Evolutionary conservation across 495 filamentous ascomycete genomes (phyloP).

Genomic region (Tetracladium marchalianum): DNA sequence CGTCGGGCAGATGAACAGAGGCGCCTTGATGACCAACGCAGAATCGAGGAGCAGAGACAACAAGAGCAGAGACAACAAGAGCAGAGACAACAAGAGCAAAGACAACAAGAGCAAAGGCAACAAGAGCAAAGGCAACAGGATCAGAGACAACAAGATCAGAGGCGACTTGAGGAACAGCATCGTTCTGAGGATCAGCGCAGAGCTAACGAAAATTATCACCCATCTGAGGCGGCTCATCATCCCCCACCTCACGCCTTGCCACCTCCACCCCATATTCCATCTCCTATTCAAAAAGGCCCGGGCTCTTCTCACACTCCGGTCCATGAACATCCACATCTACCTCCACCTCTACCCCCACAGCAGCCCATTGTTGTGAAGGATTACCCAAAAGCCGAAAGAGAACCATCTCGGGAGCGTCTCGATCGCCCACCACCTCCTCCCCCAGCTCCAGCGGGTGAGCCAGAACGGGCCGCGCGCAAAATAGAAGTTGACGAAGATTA

Average conservation of each 20-base stretch:
- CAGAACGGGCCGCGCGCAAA: conserved; percentile 79
- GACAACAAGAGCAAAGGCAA: conserved; percentile 33
- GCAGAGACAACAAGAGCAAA: too few relatives aligned
- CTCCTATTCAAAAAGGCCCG: conserved; percentile 51
- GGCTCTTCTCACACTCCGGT: conserved; percentile 34
- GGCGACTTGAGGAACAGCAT: conserved; percentile 31
- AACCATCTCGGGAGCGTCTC: conserved; percentile 24
- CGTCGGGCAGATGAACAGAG: conserved; percentile 51
- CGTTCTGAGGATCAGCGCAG: conserved; percentile 56
- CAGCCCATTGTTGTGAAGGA: conserved; percentile 39
- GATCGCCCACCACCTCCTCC: conserved; percentile 29
- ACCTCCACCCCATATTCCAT: conserved; percentile 50
- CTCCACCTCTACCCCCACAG: conserved; percentile 38
- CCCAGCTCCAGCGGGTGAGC: conserved; percentile 40
- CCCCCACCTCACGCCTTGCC: conserved; percentile 57
- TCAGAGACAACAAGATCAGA: conserved; percentile 48
- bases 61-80: not conserved
- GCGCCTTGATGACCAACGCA: conserved; percentile 31
- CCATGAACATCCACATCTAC: conserved; percentile 29
- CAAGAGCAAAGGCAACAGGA: conserved; percentile 62
- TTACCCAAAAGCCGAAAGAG: conserved; percentile 39
- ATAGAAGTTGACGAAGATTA: conserved; percentile 97
- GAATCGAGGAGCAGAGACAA: conserved; percentile 53
- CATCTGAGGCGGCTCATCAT: conserved; percentile 85
- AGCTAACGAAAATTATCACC: conserved; percentile 69